Percentiles rank a stretch among this genome's conserved stretches.
Evolutionary conservation across 768 basidiomycete species (phyloP).

Genomic region (Suillus sp.): DNA sequence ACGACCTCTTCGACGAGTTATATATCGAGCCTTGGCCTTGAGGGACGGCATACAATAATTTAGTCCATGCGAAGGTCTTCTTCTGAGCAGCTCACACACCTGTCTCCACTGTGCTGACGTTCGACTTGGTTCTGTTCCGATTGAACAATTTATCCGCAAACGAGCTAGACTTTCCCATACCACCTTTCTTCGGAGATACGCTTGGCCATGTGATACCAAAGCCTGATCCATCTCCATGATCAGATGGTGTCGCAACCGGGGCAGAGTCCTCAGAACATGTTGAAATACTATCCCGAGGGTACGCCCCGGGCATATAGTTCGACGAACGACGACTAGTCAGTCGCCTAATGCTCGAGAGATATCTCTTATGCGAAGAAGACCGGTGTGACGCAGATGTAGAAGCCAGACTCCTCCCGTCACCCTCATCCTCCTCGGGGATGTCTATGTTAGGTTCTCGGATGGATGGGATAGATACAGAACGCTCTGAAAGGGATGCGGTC

Average conservation of each 20-base stretch:
- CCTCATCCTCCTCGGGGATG: conserved; percentile 30
- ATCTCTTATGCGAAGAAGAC: conserved; percentile 46
- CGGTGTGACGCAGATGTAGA: conserved; percentile 51
- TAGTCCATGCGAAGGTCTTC: background rate
- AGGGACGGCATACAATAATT: conserved; percentile 6
- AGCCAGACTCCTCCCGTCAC: conserved; percentile 33
- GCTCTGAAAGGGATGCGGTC: conserved; percentile 26
- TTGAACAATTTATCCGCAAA: conserved; percentile 65
- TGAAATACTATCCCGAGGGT: conserved; percentile 61
- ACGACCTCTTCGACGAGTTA: conserved; percentile 25
- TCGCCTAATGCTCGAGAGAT: conserved; percentile 52
- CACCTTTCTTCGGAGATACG: conserved; percentile 53
- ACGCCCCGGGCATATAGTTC: conserved; percentile 41
- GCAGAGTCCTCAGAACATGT: conserved; percentile 71
- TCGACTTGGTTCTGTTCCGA: conserved; percentile 55
- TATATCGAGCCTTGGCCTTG: conserved; percentile 33
- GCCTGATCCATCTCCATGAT: conserved; percentile 38
- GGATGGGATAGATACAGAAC: conserved; percentile 34
- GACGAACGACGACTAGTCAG: conserved; percentile 43
- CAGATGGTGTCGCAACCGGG: conserved; percentile 59
- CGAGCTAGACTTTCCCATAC: conserved; percentile 51
- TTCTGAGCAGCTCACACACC: conserved; percentile 37
- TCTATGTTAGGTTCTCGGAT: conserved; percentile 31
- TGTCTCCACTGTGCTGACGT: conserved; percentile 45
- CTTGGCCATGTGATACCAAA: conserved; percentile 49